These are phyloP conservation scores for Coemansia sp. DNA, from an alignment of 192 early-diverging fungal genomes.

Conservation along the genomic window DNA sequence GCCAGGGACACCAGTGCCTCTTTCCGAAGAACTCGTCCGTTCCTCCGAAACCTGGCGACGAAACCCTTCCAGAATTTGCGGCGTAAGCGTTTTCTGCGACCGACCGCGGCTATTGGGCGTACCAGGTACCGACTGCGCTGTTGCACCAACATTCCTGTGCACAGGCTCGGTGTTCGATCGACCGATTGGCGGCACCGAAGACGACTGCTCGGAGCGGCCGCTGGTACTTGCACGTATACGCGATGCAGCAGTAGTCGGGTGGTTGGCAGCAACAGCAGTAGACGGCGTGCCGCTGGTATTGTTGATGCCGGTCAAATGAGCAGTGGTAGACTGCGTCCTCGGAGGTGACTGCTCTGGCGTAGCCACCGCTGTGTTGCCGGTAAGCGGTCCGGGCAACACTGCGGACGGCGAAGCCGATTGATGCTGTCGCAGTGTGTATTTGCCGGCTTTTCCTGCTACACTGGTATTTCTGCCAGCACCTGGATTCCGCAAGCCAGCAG, in stretches of 20 bases:
- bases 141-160: slow-evolving; percentile 1
- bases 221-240: neutral
- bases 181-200: slow-evolving; percentile 1
- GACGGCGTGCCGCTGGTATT: neutral
- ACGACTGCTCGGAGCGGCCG: neutral
- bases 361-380: slow-evolving; percentile 40
- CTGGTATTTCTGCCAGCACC: neutral
- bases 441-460: neutral
- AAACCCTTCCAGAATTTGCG: slow-evolving; percentile 46
- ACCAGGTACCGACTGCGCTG: slow-evolving; percentile 12
- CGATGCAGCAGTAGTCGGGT: slow-evolving; percentile 4
- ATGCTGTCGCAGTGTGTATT: neutral
- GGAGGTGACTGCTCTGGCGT: slow-evolving; percentile 42
- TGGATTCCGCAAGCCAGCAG: neutral
- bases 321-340: slow-evolving; percentile 3
- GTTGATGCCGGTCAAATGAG: neutral
- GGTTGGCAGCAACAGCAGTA: neutral
- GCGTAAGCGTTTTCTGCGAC: slow-evolving; percentile 48
- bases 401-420: slow-evolving; percentile 16
- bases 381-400: slow-evolving; percentile 16
- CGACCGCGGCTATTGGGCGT: slow-evolving; percentile 33
- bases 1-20: neutral
- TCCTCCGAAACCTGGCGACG: slow-evolving; percentile 29
- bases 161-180: slow-evolving; percentile 50
- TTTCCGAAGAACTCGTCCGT: slow-evolving; percentile 1